Evolutionary conservation across 352 stramenopile genomes (phyloP).

Genomic region (Pythium chondricola): DNA sequence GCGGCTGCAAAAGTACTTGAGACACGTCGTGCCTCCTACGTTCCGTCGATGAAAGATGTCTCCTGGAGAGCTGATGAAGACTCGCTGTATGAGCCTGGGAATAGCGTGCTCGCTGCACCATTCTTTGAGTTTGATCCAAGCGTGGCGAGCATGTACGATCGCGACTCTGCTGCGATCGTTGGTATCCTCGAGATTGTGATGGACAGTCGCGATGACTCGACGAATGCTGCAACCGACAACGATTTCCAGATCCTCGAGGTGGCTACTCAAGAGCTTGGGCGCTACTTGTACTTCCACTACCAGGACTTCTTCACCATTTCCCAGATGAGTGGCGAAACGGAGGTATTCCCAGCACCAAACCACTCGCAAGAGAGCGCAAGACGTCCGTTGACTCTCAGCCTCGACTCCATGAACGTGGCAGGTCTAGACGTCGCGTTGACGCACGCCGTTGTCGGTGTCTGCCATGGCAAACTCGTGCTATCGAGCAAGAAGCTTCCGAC

Average conservation of each 20-base stretch:
- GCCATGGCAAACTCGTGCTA: conserved; percentile 25
- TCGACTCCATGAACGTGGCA: conserved; percentile 2
- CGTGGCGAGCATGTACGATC: conserved; percentile 16
- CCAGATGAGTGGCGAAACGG: conserved; percentile 6
- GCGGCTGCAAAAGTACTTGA: conserved; percentile 29
- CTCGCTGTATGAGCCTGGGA: conserved; percentile 14
- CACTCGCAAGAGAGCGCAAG: neutral
- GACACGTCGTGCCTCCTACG: conserved; percentile 19
- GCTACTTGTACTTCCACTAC: conserved; percentile 77
- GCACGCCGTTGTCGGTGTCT: conserved; percentile 18
- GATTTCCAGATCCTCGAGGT: conserved; percentile 66
- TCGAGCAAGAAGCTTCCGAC: conserved; percentile 12
- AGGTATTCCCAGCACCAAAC: conserved; percentile 17
- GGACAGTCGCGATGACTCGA: conserved; percentile 10
- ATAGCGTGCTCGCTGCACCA: conserved; percentile 32
- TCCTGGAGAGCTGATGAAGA: no score
- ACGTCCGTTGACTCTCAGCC: conserved; percentile 4
- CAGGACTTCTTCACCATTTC: conserved; percentile 51
- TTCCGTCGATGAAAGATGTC: conserved; percentile 16
- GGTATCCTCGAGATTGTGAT: conserved; percentile 65
- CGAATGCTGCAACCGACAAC: conserved; percentile 25
- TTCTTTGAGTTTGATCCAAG: conserved; percentile 43
- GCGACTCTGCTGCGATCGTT: conserved; percentile 30
- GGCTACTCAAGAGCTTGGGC: conserved; percentile 49
- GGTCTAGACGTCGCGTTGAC: conserved; percentile 2